Evolutionary conservation across 495 filamentous ascomycete genomes (phyloP).

Genomic region (Hypoxylon lenormandii): DNA sequence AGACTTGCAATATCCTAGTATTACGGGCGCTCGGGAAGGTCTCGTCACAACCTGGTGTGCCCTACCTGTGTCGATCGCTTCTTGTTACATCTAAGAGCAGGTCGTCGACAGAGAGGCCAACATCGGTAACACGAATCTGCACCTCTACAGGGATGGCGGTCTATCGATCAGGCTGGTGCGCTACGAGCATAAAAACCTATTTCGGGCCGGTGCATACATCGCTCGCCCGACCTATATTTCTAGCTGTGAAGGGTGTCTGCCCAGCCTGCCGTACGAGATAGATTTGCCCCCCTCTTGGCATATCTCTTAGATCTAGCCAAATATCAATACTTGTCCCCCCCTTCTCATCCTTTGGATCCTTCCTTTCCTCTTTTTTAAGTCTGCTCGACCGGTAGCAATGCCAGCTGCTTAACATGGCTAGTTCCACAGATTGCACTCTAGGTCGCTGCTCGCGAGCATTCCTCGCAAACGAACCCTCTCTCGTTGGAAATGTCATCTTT

Average conservation of each 20-base stretch:
- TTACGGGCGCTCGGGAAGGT: not conserved
- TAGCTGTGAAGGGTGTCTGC: conserved; percentile 5
- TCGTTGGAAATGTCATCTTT: conserved; percentile 53
- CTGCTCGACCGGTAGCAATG: conserved; percentile 20
- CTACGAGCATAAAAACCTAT: conserved; percentile 3
- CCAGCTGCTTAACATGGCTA: conserved; percentile 36
- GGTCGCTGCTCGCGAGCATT: conserved; percentile 44
- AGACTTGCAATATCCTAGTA: conserved; percentile 10
- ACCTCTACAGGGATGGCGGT: not conserved
- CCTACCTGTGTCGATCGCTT: conserved; percentile 21
- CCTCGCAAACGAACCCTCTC: conserved; percentile 45
- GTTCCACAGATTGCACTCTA: conserved; percentile 22
- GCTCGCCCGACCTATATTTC: conserved; percentile 27
- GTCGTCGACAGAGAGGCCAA: conserved; percentile 14
- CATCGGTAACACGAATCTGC: conserved; percentile 3
- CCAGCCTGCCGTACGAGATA: conserved; percentile 11
- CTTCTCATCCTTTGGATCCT: not conserved
- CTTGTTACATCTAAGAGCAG: conserved; percentile 15
- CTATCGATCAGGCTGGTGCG: conserved; percentile 24
- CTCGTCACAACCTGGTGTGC: conserved; percentile 20
- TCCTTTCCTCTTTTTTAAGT: not conserved
- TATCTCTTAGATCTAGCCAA: conserved; percentile 7
- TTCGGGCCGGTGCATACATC: conserved; percentile 36
- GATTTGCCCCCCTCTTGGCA: conserved; percentile 1
- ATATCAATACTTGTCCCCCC: not conserved